Base-by-base conservation (phyloP, 2,329 filamentous ascomycete genomes). In the Talaromyces sp. region DNA sequence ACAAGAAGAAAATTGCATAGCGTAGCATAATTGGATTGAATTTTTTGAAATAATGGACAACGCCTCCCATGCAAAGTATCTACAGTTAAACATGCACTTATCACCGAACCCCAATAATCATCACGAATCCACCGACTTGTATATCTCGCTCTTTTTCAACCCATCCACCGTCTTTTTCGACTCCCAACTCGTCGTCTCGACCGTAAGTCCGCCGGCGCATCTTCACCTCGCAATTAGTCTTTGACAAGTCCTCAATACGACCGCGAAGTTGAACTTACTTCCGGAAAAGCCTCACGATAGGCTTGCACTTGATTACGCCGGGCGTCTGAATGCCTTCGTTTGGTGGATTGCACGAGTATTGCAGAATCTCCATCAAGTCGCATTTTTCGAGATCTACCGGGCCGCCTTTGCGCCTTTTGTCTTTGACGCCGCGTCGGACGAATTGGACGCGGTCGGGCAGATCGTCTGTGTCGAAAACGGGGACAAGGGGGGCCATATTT, bases 151-250 rank as follows among this genome's bases (percentile, higher is more conserved):
- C 24, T 38, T 26, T 3, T 27, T 24, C 21, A 24, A 14, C 41
- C n/a, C 14, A n/a, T 29, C 53, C 14, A 51, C 14, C 11, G 43
- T 11, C 19, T 19, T 46, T 46, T 9, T 58, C 70, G 26, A 66
- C 68, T 87, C 85, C 83, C 83, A 85, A 54, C 79, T 77, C 38
- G 85, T 88, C 35, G 85, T 87, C 70, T 88, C 85, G 14, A 87
- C 82, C 53, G 79, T 83, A 65, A 86, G 69, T 21, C 83, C 83
- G 65, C 79, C 75, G 27, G 78, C 79, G 69, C 84, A 78, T 61
- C 75, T 77, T 14, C 4, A 64, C 61, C 63, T 60, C 64, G 54
- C 48, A 43, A 58, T 53, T 19, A 51, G 12, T 41, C 10, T 35
- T n/a, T 12, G 6, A 53, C n/a, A 31, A n/a, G 26, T 26, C 26